A percentile compares a stretch with the other conserved stretches of the same genome.
phyloP scores from a whole-genome alignment of 352 stramenopile genomes.

The Globisporangium uncinulatum region DNA sequence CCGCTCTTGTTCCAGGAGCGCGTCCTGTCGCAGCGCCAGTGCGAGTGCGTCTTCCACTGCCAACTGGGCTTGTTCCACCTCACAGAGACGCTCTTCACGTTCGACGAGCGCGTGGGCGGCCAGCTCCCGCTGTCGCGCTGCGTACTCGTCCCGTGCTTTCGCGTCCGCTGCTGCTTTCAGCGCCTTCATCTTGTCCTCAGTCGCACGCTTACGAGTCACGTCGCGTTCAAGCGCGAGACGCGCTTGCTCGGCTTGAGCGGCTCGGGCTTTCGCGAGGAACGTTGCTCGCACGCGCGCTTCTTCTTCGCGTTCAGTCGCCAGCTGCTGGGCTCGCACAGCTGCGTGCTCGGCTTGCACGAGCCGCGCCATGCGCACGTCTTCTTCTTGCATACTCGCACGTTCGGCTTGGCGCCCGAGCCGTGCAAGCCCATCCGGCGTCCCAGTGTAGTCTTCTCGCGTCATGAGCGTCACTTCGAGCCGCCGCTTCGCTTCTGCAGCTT shows the following conservation, averaged over 20 bases:
- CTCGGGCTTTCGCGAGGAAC: constrained; percentile 45
- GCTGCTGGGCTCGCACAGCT: constrained; percentile 18
- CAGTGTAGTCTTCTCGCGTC: constrained; percentile 54
- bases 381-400: constrained; percentile 44
- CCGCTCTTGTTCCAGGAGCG: constrained; percentile 31
- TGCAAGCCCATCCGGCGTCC: constrained; percentile 42
- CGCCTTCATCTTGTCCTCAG: constrained; percentile 51
- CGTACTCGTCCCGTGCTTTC: constrained; percentile 44
- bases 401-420: constrained; percentile 46
- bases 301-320: constrained; percentile 35
- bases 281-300: constrained; percentile 39
- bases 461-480: constrained; percentile 42
- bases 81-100: constrained; percentile 25
- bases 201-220: constrained; percentile 22
- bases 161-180: constrained; percentile 60
- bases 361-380: constrained; percentile 44
- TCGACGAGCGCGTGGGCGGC: constrained; percentile 28
- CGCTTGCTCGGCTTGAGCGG: constrained; percentile 36
- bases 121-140: constrained; percentile 28
- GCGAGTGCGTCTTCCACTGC: constrained; percentile 46
- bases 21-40: constrained; percentile 25
- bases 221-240: constrained; percentile 41
- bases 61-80: constrained; percentile 36
- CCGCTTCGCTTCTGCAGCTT: constrained; percentile 40
- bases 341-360: constrained; percentile 36